Evolutionary conservation across 306 rosid species (phyloP).

Genomic region (Corylus americana): DNA sequence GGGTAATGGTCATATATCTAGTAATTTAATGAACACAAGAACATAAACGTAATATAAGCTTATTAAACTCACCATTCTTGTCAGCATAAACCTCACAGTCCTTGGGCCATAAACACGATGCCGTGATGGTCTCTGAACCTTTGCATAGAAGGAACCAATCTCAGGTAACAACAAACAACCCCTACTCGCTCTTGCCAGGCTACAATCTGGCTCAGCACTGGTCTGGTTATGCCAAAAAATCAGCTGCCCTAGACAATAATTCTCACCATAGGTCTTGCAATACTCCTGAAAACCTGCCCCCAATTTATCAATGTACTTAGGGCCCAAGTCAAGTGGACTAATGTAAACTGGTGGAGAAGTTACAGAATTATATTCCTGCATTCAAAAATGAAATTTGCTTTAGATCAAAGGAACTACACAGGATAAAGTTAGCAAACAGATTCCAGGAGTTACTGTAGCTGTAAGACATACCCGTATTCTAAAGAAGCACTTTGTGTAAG

Average conservation of each 20-base stretch:
- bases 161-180: constrained; percentile 94
- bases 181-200: constrained; percentile 67
- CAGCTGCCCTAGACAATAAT: constrained; percentile 96
- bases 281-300: constrained; percentile 87
- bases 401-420: constrained; percentile 11
- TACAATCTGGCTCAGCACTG: constrained; percentile 74
- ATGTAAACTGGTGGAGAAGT: constrained; percentile 98
- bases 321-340: constrained; percentile 98
- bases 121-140: constrained; percentile 76
- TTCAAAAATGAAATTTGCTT: constrained; percentile 8
- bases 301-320: constrained; percentile 73
- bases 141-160: constrained; percentile 82
- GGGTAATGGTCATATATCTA: neutral
- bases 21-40: neutral
- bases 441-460: constrained; percentile 1
- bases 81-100: constrained; percentile 81
- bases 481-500: constrained; percentile 80
- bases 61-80: constrained; percentile 78
- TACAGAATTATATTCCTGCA: constrained; percentile 75
- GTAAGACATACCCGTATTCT: constrained; percentile 73
- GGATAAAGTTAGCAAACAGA: constrained; percentile 1
- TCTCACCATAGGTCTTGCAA: constrained; percentile 80
- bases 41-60: no score
- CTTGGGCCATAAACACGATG: constrained; percentile 92
- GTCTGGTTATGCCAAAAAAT: constrained; percentile 96